A percentile compares a stretch with the other conserved stretches of the same genome.
Evolutionary conservation across 1,284 basidiomycete species (phyloP).

Genomic region (Exobasidium cylindrosporum): DNA sequence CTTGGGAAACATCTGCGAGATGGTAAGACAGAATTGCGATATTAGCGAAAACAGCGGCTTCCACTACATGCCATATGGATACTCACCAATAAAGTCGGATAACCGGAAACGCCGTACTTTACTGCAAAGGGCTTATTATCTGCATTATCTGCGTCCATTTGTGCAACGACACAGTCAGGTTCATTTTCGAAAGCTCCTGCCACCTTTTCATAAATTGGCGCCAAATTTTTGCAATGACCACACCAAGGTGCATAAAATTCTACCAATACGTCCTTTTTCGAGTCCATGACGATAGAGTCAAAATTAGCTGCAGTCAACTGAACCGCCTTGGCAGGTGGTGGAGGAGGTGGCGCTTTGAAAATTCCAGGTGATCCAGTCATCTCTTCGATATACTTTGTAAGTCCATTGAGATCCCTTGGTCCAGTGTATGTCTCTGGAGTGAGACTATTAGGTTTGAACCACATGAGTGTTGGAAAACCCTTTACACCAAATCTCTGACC

Average conservation of each 20-base stretch:
- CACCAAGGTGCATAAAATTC: conserved; percentile 86
- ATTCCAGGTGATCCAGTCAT: conserved; percentile 65
- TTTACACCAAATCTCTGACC: conserved; percentile 68
- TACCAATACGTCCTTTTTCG: conserved; percentile 79
- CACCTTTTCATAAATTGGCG: conserved; percentile 81
- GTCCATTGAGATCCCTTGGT: conserved; percentile 75
- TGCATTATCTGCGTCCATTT: conserved; percentile 82
- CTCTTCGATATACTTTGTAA: conserved; percentile 69
- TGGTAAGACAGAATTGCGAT: background rate
- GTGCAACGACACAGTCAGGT: conserved; percentile 75
- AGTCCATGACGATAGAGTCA: conserved; percentile 70
- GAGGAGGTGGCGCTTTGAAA: conserved; percentile 78
- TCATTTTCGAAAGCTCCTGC: conserved; percentile 76
- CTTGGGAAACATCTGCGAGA: conserved; percentile 72
- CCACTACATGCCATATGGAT: background rate
- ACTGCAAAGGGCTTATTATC: conserved; percentile 72
- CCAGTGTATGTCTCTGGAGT: conserved; percentile 71
- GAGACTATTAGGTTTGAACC: conserved; percentile 67
- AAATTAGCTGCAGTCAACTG: conserved; percentile 73
- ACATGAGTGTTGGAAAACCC: conserved; percentile 88
- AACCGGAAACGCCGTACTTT: conserved; percentile 69
- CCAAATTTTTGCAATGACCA: conserved; percentile 71
- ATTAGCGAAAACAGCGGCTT: background rate
- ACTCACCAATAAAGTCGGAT: conserved; percentile 71
- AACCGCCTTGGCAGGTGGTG: conserved; percentile 70